Percentiles rank a stretch among this genome's conserved stretches.
phyloP scores from a whole-genome alignment of 2,329 filamentous ascomycete species.

The Diplodia scrobiculata region DNA sequence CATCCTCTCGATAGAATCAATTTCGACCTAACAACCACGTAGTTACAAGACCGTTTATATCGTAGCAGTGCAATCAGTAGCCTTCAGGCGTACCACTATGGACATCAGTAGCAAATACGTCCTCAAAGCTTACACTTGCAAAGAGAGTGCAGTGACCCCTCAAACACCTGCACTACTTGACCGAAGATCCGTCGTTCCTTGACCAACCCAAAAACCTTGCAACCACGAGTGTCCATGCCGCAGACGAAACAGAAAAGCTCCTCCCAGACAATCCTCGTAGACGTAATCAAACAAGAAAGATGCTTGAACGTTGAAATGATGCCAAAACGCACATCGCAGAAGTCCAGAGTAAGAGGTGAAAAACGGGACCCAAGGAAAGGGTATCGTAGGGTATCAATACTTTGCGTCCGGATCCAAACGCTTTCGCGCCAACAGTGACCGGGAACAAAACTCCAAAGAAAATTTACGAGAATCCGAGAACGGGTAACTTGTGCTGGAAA shows the following conservation, averaged over 20 bases:
- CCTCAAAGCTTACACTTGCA: not conserved
- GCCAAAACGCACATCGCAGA: slow-evolving; percentile 13
- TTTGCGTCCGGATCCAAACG: slow-evolving; percentile 19
- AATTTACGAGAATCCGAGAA: not conserved
- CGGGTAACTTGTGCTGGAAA: not conserved
- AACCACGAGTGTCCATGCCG: not conserved
- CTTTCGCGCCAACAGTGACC: slow-evolving; percentile 1
- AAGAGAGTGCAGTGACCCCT: not conserved
- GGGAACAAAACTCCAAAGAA: not conserved
- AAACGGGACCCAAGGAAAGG: slow-evolving; percentile 5
- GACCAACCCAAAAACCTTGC: not conserved
- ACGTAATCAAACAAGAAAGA: not conserved
- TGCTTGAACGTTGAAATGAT: slow-evolving; percentile 17
- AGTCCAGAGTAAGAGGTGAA: not conserved
- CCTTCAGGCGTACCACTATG: not conserved
- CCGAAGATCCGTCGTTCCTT: not conserved
- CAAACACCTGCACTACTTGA: not conserved
- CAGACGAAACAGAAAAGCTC: not conserved
- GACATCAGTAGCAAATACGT: not conserved
- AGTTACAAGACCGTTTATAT: not conserved
- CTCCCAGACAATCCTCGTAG: not conserved
- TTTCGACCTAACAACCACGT: not conserved
- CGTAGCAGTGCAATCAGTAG: not conserved
- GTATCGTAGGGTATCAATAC: slow-evolving; percentile 28
- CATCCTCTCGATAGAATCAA: not conserved